Evolutionary conservation across 805 yeast genomes (phyloP).

Genomic region (Yarrowia sp.): DNA sequence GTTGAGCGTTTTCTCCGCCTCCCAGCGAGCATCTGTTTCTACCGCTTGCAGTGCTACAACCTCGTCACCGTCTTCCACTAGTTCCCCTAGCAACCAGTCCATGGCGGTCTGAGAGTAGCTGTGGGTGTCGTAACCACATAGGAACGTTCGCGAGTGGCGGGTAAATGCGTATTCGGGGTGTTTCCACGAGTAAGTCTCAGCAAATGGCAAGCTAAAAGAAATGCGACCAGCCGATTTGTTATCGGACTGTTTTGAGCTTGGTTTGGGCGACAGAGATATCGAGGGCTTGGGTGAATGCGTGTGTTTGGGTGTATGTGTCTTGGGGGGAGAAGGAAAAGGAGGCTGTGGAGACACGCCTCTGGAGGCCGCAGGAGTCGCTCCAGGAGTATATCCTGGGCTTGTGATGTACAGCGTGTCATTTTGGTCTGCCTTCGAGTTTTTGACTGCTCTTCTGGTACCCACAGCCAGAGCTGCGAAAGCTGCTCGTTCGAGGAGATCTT

Average conservation of each 20-base stretch:
- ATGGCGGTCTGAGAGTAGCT: constrained; percentile 45
- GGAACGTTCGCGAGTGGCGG: constrained; percentile 43
- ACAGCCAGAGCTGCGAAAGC: not conserved
- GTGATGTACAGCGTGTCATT: not conserved
- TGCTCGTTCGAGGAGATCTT: not conserved
- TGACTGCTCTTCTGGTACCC: not conserved
- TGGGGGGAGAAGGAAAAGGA: not conserved
- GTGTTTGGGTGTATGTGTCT: not conserved
- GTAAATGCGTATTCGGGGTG: constrained; percentile 37
- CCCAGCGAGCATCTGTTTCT: constrained; percentile 33
- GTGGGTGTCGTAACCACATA: constrained; percentile 46
- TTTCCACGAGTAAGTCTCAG: constrained; percentile 1
- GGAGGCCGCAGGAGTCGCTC: not conserved
- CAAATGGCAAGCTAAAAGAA: not conserved
- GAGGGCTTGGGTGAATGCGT: not conserved
- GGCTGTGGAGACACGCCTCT: not conserved
- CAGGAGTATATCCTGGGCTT: not conserved
- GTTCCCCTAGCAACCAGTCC: constrained; percentile 46
- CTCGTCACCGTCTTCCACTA: constrained; percentile 47
- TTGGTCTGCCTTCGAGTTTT: not conserved
- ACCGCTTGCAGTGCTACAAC: constrained; percentile 46
- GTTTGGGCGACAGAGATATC: not conserved
- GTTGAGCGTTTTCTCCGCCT: constrained; percentile 40
- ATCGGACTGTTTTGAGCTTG: not conserved
- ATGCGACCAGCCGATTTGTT: not conserved